A percentile compares a stretch with the other conserved stretches of the same genome.
These are phyloP conservation scores for Meyerozyma carpophila DNA, from an alignment of 1,139 yeast species.

Conservation along the genomic window DNA sequence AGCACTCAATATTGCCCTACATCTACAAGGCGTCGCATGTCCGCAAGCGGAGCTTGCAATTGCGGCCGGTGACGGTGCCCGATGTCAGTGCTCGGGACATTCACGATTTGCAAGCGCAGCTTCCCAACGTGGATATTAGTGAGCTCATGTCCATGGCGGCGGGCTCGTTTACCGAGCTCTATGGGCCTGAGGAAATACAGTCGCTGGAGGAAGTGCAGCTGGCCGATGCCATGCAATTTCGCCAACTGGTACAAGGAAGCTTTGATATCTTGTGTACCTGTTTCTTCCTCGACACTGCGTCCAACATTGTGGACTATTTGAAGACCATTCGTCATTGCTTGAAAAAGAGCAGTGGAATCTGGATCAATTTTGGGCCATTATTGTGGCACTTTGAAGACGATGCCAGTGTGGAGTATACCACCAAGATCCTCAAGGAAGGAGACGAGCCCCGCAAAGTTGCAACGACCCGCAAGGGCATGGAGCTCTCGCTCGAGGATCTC, in stretches of 20 bases:
- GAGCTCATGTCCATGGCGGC: slow-evolving; percentile 71
- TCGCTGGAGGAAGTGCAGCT: background rate
- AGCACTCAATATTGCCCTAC: slow-evolving; percentile 47
- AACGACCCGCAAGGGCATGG: slow-evolving; percentile 51
- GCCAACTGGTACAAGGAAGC: slow-evolving; percentile 28
- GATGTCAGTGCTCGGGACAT: slow-evolving; percentile 42
- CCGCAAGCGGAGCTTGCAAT: slow-evolving; percentile 37
- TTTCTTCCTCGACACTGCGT: slow-evolving; percentile 77
- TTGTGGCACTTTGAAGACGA: slow-evolving; percentile 80
- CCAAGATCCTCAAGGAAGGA: slow-evolving; percentile 19
- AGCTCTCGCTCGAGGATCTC: slow-evolving; percentile 58
- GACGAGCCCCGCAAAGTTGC: slow-evolving; percentile 17
- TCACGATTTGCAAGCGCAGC: slow-evolving; percentile 19
- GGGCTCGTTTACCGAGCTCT: slow-evolving; percentile 75
- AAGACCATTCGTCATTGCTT: slow-evolving; percentile 51
- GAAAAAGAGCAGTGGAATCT: slow-evolving; percentile 47
- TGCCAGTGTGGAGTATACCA: slow-evolving; percentile 18
- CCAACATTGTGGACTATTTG: slow-evolving; percentile 66
- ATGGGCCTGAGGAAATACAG: slow-evolving; percentile 42
- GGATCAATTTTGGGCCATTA: slow-evolving; percentile 86
- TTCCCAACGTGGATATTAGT: slow-evolving; percentile 39
- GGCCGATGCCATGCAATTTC: slow-evolving; percentile 23
- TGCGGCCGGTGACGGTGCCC: slow-evolving; percentile 48
- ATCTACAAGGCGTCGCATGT: slow-evolving; percentile 50
- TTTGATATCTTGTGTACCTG: slow-evolving; percentile 63